Percentiles rank a stretch among this genome's conserved stretches.
Conservation (phyloP, 257 asterid species). For the Oldenlandia corymbosa region DNA sequence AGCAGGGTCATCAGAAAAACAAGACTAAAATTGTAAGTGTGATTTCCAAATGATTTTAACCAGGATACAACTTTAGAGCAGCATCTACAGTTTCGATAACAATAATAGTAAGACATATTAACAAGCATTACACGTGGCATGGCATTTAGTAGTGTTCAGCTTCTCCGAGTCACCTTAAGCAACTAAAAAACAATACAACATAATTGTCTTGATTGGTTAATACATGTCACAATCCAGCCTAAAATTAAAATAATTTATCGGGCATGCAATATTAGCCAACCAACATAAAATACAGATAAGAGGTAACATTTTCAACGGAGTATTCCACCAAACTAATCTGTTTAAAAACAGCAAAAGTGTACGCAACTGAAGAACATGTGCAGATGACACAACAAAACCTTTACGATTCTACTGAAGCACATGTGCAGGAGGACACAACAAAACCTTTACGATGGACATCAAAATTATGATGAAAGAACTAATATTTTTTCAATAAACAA, state of each 20-base stretch:
- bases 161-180: neutral
- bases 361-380: too few species aligned
- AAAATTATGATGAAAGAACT: neutral
- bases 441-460: neutral
- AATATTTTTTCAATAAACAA: neutral
- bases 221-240: neutral
- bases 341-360: too few species aligned
- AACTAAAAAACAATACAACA: neutral
- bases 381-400: too few species aligned
- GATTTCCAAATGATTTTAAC: neutral
- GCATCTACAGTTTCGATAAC: neutral
- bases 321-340: neutral
- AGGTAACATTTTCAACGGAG: neutral
- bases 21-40: neutral
- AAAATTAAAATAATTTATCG: neutral
- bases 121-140: neutral
- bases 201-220: neutral
- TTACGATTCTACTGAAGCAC: too few species aligned
- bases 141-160: too few species aligned
- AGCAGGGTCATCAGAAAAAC: neutral
- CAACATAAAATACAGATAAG: neutral
- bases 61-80: neutral
- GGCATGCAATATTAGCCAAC: neutral
- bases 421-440: too few species aligned
- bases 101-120: neutral